phyloP scores from a whole-genome alignment of 306 rosid genomes.

The Psophocarpus tetragonolobus region DNA sequence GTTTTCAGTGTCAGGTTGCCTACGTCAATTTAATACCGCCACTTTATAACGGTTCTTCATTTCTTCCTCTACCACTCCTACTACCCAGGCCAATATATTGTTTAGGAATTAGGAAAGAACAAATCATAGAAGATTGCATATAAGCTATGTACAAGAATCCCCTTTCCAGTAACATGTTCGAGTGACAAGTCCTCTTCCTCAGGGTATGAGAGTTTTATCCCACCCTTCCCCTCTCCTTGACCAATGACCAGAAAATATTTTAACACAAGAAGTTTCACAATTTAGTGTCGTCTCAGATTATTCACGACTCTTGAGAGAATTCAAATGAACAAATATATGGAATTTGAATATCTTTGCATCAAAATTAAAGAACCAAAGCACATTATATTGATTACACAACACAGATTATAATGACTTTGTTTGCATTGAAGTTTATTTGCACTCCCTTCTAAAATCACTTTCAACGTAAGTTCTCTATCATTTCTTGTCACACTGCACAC shows the following conservation, averaged over 20 bases:
- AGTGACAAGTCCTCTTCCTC: not conserved
- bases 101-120: not conserved
- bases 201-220: not conserved
- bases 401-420: not conserved
- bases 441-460: not conserved
- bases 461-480: not conserved
- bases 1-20: not conserved
- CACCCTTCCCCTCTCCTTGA: not conserved
- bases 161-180: not conserved
- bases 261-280: not conserved
- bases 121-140: not conserved
- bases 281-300: not conserved
- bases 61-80: not conserved
- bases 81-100: not conserved
- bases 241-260: not conserved
- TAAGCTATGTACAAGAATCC: not conserved
- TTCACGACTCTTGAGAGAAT: not conserved
- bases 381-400: not conserved
- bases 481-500: slow-evolving; percentile 2
- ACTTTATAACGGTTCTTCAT: not conserved
- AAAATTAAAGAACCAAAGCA: not conserved
- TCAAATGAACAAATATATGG: not conserved
- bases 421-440: not conserved
- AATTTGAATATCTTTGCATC: not conserved
- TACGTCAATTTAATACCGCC: not conserved